Percentiles rank a stretch among this genome's conserved stretches.
Evolutionary conservation across 352 stramenopile species (phyloP).

Genomic region (Globisporangium nodosum): DNA sequence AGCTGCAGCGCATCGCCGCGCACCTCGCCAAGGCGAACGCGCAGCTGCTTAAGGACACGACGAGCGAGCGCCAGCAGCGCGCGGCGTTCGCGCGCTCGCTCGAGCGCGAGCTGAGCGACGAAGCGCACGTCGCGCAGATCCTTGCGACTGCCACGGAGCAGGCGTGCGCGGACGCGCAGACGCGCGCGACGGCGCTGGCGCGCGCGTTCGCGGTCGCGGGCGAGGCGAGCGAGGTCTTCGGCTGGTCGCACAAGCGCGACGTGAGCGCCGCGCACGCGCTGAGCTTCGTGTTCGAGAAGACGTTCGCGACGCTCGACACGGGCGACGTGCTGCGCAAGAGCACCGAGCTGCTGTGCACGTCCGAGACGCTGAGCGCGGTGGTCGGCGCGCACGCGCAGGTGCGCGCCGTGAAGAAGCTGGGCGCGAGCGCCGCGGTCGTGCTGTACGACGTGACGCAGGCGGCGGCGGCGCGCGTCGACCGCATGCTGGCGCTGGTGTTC

Average conservation of each 20-base stretch:
- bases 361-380: slow-evolving; percentile 3
- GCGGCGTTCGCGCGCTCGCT: background rate
- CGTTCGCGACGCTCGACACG: slow-evolving; percentile 2
- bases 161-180: slow-evolving; percentile 6
- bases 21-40: slow-evolving; percentile 40
- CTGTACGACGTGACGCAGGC: slow-evolving; percentile 8
- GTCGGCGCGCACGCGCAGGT: background rate
- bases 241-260: slow-evolving; percentile 6
- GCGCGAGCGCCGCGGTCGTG: slow-evolving; percentile 6
- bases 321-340: slow-evolving; percentile 5
- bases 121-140: slow-evolving; percentile 6
- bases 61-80: slow-evolving; percentile 13
- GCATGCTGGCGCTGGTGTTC: slow-evolving; percentile 10
- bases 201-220: background rate
- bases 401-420: slow-evolving; percentile 7
- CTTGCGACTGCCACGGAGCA: slow-evolving; percentile 5
- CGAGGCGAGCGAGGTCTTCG: slow-evolving; percentile 3
- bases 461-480: slow-evolving; percentile 8
- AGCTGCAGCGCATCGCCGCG: slow-evolving; percentile 42
- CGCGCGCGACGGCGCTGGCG: slow-evolving; percentile 3
- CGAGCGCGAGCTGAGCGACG: slow-evolving; percentile 4
- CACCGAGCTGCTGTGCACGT: slow-evolving; percentile 2
- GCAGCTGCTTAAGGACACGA: slow-evolving; percentile 27
- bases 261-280: background rate
- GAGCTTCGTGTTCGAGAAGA: slow-evolving; percentile 18